Base-by-base conservation (phyloP, 2,329 filamentous ascomycete species). In the Apiospora koreana region DNA sequence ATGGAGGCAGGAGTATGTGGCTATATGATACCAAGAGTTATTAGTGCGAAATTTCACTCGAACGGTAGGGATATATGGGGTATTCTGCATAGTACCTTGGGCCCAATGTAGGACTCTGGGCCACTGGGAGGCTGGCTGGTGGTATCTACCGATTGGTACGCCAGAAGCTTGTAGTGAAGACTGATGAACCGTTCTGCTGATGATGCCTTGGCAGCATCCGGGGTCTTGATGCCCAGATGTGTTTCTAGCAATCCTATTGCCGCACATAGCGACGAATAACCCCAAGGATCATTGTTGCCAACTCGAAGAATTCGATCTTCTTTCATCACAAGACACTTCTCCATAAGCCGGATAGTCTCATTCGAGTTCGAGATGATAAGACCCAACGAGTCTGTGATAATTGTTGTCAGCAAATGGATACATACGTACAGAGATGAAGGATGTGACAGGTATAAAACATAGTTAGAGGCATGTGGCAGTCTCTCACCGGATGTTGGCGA, bases 231-330 rank as follows among this genome's bases (percentile, higher is more conserved):
- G 38, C 86, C 87, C 18, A 90, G 80, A 71, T 91, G 88, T 0
- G 87, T 86, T 77, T 90, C 87, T 31, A 90, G 81, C 12, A 91
- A 81, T 3, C 88, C 88, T 35, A 86, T 82, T 0, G 88, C 87
- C 3, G 88, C 87, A 73, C 88, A 90, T 86, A 90, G 88, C 76
- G 89, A 89, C 69, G 86, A 88, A 77, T 90, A 89, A 23, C 87
- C 87, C 88, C 88, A 90, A 0, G 88, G 88, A 75, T 91, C 88
- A 74, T 89, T 88, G 79, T 90, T 90, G 21, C 88, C 88, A 72
- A 87, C 89, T n/a, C 88, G 82, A 31, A 91, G 77, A 9, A 90
- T 84, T 1, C 87, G 85, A 73, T 90, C 88, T 74, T 90, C 88
- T 76, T 89, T 89, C 83, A 91, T 87, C 65, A 80, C 79, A 46